A percentile compares a stretch with the other conserved stretches of the same genome.
These are phyloP conservation scores for Secale cereale DNA, from an alignment of 176 grass and related monocot genomes.

Conservation along the genomic window DNA sequence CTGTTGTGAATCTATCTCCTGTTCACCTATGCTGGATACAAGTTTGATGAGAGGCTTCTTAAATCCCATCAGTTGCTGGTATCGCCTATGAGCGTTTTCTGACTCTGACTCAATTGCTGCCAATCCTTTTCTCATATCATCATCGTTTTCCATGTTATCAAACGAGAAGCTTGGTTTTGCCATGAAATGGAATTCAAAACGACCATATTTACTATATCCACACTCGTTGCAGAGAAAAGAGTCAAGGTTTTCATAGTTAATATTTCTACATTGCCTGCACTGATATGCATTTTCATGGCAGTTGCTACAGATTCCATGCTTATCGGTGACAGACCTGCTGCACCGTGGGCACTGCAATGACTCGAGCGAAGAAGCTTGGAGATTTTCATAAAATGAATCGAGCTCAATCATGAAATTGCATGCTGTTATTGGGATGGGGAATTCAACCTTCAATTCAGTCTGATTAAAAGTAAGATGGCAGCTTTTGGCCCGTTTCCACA, in stretches of 20 bases:
- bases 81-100: slow-evolving; percentile 97
- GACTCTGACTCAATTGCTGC: slow-evolving; percentile 93
- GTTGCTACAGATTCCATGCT: slow-evolving; percentile 94
- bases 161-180: slow-evolving; percentile 97
- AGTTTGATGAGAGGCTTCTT: slow-evolving; percentile 97
- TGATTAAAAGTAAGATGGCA: slow-evolving; percentile 93
- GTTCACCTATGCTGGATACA: slow-evolving; percentile 95
- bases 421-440: slow-evolving; percentile 92
- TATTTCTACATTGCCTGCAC: slow-evolving; percentile 95
- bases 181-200: slow-evolving; percentile 99
- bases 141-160: slow-evolving; percentile 99
- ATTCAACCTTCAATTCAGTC: slow-evolving; percentile 93
- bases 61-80: slow-evolving; percentile 95
- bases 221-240: slow-evolving; percentile 99
- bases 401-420: slow-evolving; percentile 99
- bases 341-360: slow-evolving; percentile 95
- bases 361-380: slow-evolving; percentile 98
- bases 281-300: slow-evolving; percentile 99
- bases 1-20: slow-evolving; percentile 92
- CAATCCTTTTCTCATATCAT: slow-evolving; percentile 98
- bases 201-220: slow-evolving; percentile 99
- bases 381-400: slow-evolving; percentile 97
- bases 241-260: slow-evolving; percentile 98
- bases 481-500: slow-evolving; percentile 98
- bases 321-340: slow-evolving; percentile 94